Percentiles rank a stretch among this genome's conserved stretches.
Conservation (phyloP, 2,329 filamentous ascomycete species). For the Chaetomium sp. region DNA sequence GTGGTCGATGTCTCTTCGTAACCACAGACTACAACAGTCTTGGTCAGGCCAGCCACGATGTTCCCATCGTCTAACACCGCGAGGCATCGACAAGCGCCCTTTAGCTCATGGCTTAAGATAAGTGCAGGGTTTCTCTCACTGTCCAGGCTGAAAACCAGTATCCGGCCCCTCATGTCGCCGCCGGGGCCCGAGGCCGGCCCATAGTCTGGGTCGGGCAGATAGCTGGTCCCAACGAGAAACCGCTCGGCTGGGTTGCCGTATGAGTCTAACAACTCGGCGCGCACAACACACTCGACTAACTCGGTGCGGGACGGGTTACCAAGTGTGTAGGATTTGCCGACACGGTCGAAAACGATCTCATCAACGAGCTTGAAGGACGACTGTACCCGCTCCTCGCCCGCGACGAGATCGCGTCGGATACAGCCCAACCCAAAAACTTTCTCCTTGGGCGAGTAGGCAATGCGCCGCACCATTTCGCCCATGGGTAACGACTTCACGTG, state of each 20-base stretch:
- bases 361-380: conserved; percentile 87
- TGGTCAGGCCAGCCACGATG: conserved; percentile 82
- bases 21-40: conserved; percentile 63
- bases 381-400: conserved; percentile 66
- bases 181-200: conserved; percentile 28
- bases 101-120: conserved; percentile 62
- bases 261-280: conserved; percentile 60
- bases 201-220: conserved; percentile 54
- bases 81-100: conserved; percentile 74
- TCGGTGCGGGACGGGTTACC: conserved; percentile 48
- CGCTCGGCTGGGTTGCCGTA: conserved; percentile 58
- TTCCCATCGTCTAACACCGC: conserved; percentile 62
- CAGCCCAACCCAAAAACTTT: conserved; percentile 83
- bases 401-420: conserved; percentile 64
- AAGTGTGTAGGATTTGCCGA: conserved; percentile 63
- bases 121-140: conserved; percentile 66
- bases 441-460: conserved; percentile 75
- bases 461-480: conserved; percentile 74
- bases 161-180: conserved; percentile 57
- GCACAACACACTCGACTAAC: conserved; percentile 77
- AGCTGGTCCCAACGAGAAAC: conserved; percentile 88
- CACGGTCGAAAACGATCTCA: conserved; percentile 75
- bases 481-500: conserved; percentile 78
- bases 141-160: conserved; percentile 78
- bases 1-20: conserved; percentile 51